Base-by-base conservation (phyloP, 106 monocot species). In the Chionographis japonica region DNA sequence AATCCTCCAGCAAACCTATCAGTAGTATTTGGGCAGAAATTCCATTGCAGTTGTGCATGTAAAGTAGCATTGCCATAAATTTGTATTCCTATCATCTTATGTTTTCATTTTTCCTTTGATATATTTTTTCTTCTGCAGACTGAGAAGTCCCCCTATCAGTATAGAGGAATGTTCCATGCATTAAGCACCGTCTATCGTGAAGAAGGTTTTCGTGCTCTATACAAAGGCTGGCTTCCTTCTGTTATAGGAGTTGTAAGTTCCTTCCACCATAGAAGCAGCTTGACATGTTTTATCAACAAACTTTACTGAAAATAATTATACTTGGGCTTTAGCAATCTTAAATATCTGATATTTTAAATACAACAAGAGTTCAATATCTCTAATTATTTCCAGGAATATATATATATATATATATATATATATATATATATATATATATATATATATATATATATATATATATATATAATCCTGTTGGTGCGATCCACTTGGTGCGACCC, bases 181-280 rank as follows among this genome's bases (percentile, higher is more conserved):
- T 75, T 95, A 62, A 58, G 74, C 15, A 91, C 83, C 0, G 85
- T 95, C 36, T 91, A 81, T 40, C 70, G 87, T 2, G 70, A 88
- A 73, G 90, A 91, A 85, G 88, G 94, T 18, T 95, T 95, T 54
- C 82, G 88, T 50, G 91, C 94, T 56, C 59, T 95, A 37, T 95
- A 95, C 68, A 95, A 91, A 81, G 94, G 91, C 61, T 95, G 94
- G 94, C 94, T 95, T 84, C 94, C 94, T 38, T 95, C 94, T 16
- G 85, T 95, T 42, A 95, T 91, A 61, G 94, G 94, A 88, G 91
- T 95, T 38, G 91, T 91, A 88, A 78, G 91, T 77, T 70, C 43
- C 65, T 38, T 36, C 54, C 12, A 13, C 54, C 4, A 54, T 10
- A 54, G 9, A 46, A 46, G 46, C 5, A 46, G 9, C 5, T 46